phyloP scores from a whole-genome alignment of 164 flowering plant species.

The Stephania yunnanensis region DNA sequence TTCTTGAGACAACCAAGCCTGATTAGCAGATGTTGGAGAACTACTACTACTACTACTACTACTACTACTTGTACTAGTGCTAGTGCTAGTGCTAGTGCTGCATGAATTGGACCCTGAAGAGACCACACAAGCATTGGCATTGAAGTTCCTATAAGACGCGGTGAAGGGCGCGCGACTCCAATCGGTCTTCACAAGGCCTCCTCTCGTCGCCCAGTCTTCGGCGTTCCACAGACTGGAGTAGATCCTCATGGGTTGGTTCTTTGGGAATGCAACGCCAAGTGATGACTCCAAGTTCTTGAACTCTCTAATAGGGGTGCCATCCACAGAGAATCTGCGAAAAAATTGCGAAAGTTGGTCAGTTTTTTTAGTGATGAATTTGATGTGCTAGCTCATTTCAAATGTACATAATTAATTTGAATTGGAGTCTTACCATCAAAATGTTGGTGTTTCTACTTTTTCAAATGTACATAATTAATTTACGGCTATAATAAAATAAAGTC shows the following conservation, averaged over 20 bases:
- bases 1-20: conserved; percentile 11
- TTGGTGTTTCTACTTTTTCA: no score
- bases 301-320: conserved; percentile 34
- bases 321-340: conserved; percentile 15
- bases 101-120: conserved; percentile 9
- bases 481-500: no score
- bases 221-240: conserved; percentile 7
- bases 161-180: conserved; percentile 6
- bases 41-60: neutral
- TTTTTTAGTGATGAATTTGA: no score
- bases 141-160: conserved; percentile 4
- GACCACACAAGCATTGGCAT: conserved; percentile 1
- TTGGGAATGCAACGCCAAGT: neutral
- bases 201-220: conserved; percentile 4
- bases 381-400: no score
- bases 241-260: conserved; percentile 7
- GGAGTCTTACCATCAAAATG: conserved; percentile 21
- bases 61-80: no score
- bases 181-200: conserved; percentile 5
- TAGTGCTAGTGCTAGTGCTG: neutral
- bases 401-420: no score
- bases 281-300: conserved; percentile 21
- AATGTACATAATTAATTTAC: no score
- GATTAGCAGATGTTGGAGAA: neutral
- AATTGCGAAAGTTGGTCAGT: neutral